Base-by-base conservation (phyloP, 805 yeast species). In the Alloascoidea africana region DNA sequence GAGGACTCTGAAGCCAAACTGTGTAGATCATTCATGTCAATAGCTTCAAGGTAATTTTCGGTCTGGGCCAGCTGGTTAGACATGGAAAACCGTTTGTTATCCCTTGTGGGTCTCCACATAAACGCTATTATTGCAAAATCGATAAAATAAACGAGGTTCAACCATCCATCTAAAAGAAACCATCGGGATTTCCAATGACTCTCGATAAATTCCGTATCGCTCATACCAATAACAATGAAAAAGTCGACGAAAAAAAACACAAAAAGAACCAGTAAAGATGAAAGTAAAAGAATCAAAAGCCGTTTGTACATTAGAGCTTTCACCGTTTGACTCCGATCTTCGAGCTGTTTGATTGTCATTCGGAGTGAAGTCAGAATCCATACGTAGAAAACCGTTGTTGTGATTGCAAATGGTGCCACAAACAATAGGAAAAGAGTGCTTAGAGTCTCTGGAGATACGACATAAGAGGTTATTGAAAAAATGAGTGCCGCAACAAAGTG, bases 31-130 rank as follows among this genome's bases (percentile, higher is more conserved):
- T n/a, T n/a, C n/a, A 73, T 59, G 47, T 74, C 80, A 48, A 73
- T 73, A 51, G 74, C 80, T 33, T 72, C 86, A 8, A 70, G 81
- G 27, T 70, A 76, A 41, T 66, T 43, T 42, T 78, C 91, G 5
- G 81, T 80, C 45, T 95, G 91, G 11, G 68, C 55, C 35, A 91
- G 65, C 60, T 91, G 97, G 38, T 85, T 84, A 2, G 95, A 83
- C 43, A 87, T 87, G 11, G 96, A 97, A 52, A 91, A 71, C 73
- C 93, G 77, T 51, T 87, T 82, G 41, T 95, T 86, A 32, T 94
- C 85, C 47, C 81, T 91, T 0, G 96, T 89, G 38, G 99, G 99
- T 58, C 98, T 78, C 97, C 98, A 91, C 44, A 91, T 70, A 63
- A 87, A 73, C 4, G 95, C 83, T 44, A 91, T 67, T 5, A 86